Conservation (phyloP, 768 basidiomycete species). For the Tricholoma saponaceum region DNA sequence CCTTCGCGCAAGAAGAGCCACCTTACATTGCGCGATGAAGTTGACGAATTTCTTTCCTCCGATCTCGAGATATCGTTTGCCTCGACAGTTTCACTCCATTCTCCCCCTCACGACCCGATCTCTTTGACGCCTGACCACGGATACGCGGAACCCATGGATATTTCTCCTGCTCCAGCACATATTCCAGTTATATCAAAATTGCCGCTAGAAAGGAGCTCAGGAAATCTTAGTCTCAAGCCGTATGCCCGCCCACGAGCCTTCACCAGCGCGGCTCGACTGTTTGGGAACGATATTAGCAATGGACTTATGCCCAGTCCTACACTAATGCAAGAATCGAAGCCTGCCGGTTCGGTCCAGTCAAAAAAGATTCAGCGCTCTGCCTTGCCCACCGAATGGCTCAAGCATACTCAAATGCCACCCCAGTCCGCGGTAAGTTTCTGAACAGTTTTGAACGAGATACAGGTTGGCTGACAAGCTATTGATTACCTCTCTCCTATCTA, state of each 20-base stretch:
- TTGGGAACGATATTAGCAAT: conserved; percentile 76
- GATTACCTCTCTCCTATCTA: not conserved
- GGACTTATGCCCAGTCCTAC: conserved; percentile 29
- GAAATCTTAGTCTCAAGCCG: conserved; percentile 14
- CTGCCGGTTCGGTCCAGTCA: conserved; percentile 34
- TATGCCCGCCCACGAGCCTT: conserved; percentile 57
- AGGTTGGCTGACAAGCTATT: not conserved
- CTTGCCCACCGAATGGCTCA: conserved; percentile 61
- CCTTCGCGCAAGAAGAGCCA: conserved; percentile 49
- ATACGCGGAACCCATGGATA: conserved; percentile 71
- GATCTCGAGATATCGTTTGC: conserved; percentile 82
- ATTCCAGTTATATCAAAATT: conserved; percentile 24
- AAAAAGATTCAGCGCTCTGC: conserved; percentile 62
- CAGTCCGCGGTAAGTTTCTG: conserved; percentile 23
- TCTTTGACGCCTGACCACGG: conserved; percentile 44
- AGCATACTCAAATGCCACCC: conserved; percentile 20
- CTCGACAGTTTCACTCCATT: conserved; percentile 76
- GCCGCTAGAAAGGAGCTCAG: not conserved
- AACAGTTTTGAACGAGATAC: not conserved
- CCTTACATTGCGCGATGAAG: conserved; percentile 42
- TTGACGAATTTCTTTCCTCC: conserved; percentile 67
- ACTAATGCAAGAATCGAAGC: conserved; percentile 28
- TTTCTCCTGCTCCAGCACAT: conserved; percentile 60
- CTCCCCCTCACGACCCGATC: conserved; percentile 51
- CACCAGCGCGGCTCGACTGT: conserved; percentile 62